Evolutionary conservation across 768 basidiomycete genomes (phyloP).

Genomic region (Suillus variegatus): DNA sequence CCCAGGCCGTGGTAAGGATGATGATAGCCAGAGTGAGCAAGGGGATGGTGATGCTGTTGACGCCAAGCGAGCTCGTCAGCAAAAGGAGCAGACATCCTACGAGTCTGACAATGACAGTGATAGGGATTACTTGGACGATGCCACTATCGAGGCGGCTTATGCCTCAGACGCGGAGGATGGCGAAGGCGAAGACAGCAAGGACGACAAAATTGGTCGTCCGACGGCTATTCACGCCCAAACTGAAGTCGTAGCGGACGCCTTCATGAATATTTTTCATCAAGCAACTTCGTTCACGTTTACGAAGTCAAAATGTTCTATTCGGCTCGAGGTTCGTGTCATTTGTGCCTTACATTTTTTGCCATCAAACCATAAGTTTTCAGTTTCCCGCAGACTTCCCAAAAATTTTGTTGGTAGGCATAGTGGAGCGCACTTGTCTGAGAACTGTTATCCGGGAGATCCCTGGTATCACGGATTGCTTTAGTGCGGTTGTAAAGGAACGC

Average conservation of each 20-base stretch:
- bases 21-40: conserved; percentile 72
- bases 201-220: conserved; percentile 20
- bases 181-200: conserved; percentile 28
- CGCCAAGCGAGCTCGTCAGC: conserved; percentile 70
- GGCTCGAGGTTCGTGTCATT: conserved; percentile 66
- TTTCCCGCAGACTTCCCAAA: conserved; percentile 90
- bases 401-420: conserved; percentile 88
- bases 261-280: conserved; percentile 59
- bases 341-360: neutral
- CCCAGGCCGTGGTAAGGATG: conserved; percentile 40
- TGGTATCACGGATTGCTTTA: conserved; percentile 87
- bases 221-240: conserved; percentile 42
- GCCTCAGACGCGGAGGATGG: conserved; percentile 48
- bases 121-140: conserved; percentile 53
- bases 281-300: conserved; percentile 77
- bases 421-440: conserved; percentile 83
- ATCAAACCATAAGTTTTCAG: conserved; percentile 40
- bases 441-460: conserved; percentile 90
- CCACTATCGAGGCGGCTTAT: conserved; percentile 62
- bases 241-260: conserved; percentile 47
- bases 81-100: conserved; percentile 75
- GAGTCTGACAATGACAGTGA: conserved; percentile 54
- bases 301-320: conserved; percentile 67
- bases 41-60: conserved; percentile 85
- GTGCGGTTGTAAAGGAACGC: conserved; percentile 53